phyloP scores from a whole-genome alignment of 805 yeast species.

The Candida endomychidarum region DNA sequence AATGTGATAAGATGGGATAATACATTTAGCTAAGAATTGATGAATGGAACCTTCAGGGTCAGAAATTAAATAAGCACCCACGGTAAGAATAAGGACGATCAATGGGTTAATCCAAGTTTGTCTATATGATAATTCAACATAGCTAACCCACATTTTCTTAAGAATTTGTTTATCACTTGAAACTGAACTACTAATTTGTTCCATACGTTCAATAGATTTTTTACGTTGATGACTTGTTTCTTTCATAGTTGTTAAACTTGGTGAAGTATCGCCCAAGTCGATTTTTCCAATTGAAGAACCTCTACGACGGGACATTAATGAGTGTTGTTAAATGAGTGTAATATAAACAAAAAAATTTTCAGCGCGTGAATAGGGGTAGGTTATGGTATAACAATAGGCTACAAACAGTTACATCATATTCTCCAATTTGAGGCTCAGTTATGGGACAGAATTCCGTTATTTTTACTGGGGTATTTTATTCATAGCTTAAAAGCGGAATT shows the following conservation, averaged over 20 bases:
- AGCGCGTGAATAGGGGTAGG: slow-evolving; percentile 7
- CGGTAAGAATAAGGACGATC: slow-evolving; percentile 43
- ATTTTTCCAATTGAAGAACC: slow-evolving; percentile 76
- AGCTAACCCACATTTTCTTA: slow-evolving; percentile 55
- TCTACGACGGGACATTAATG: slow-evolving; percentile 37
- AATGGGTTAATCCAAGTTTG: slow-evolving; percentile 76
- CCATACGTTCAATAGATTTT: slow-evolving; percentile 30
- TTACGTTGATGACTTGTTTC: slow-evolving; percentile 43
- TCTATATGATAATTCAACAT: slow-evolving; percentile 56
- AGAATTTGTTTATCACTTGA: slow-evolving; percentile 51
- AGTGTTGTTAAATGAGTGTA: background rate
- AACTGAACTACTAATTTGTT: slow-evolving; percentile 27
- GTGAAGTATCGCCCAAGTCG: slow-evolving; percentile 70
- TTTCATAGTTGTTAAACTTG: slow-evolving; percentile 68
- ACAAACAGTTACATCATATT: too few relatives aligned
- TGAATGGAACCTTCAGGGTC: slow-evolving; percentile 60
- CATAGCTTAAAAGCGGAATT: too few relatives aligned
- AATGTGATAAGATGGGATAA: slow-evolving; percentile 63
- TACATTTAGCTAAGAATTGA: slow-evolving; percentile 56
- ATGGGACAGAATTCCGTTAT: too few relatives aligned
- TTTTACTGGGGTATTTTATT: too few relatives aligned
- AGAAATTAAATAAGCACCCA: slow-evolving; percentile 50
- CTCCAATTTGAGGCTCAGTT: too few relatives aligned
- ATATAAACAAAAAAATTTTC: slow-evolving; percentile 4
- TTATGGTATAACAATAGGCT: background rate